Evolutionary conservation across 306 rosid species (phyloP).

Genomic region (Citrullus mucosospermus): DNA sequence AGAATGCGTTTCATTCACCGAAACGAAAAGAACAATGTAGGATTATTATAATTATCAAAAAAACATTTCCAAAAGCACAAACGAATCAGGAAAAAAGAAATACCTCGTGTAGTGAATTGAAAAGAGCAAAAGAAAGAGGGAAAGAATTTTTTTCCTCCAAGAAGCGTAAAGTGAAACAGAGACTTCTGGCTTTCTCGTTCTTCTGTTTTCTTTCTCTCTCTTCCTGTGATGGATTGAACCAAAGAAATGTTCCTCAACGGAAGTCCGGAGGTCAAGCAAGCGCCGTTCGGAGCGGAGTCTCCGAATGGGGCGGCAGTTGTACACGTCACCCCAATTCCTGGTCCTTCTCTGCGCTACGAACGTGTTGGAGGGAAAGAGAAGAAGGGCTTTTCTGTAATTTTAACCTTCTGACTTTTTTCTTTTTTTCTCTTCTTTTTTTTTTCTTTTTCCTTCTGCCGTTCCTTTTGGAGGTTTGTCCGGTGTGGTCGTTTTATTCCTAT

Average conservation of each 20-base stretch:
- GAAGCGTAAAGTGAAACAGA: not conserved
- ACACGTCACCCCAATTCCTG: conserved; percentile 29
- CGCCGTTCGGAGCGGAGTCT: conserved; percentile 44
- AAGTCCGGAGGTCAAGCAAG: conserved; percentile 24
- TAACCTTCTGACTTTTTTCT: conserved; percentile 2
- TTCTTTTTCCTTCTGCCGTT: not conserved
- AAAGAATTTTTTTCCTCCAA: not conserved
- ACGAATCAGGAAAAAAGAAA: not conserved
- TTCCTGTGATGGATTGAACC: conserved; percentile 26
- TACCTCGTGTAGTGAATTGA: not conserved
- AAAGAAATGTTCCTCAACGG: conserved; percentile 34
- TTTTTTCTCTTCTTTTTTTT: no score
- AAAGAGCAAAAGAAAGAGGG: not conserved
- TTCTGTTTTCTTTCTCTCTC: conserved; percentile 10
- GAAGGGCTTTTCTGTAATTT: conserved; percentile 7
- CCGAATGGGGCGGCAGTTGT: conserved; percentile 27
- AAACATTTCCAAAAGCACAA: not conserved
- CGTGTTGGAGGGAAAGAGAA: conserved; percentile 41
- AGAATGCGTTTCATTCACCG: not conserved
- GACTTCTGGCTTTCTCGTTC: not conserved
- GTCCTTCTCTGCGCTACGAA: conserved; percentile 14
- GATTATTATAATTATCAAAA: not conserved
- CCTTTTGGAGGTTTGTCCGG: not conserved
- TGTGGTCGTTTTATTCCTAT: not conserved
- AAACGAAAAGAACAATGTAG: not conserved